Evolutionary conservation across 306 rosid genomes (phyloP), one percentile per base, ranked within the genome.

Genomic region (Astragalus glycyphyllos): DNA sequence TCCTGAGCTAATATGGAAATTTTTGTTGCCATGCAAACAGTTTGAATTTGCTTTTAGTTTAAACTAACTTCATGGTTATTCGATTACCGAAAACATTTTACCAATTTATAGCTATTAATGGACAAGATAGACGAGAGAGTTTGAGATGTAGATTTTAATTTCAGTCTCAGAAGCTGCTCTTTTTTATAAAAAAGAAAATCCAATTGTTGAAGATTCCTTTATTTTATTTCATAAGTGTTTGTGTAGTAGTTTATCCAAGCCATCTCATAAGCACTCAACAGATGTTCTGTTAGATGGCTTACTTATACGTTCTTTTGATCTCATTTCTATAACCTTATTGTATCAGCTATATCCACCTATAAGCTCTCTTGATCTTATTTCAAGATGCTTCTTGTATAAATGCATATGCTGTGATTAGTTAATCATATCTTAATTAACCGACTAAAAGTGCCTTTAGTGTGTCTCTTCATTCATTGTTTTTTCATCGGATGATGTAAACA

Each of bases 401-500:
- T 5, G 13, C 48, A 11, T 42, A 42, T 16, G 34, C 1, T 5
- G 3, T 61, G 11, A 13, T 17, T 61, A 61, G 38, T 60, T 10
- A 37, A 37, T 48, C 12, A 26, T 61, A 38, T 61, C 15, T 20
- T 10, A 38, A 61, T 17, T 17, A 20, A 16, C 41, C 41, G 16
- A 23, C 23, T 44, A 20, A 63, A 14, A 11, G 15, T 49, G 8
- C 2, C 11, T 14, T 4, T 2, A 53, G 6, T 32, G 71, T 35
- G 2, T 44, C 37, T 41, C 31, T 60, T 47, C 41, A 15, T 73
- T 42, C 4, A 20, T 72, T 60, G 9, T 72, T 49, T 61, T 50
- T 12, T 48, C 9, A 37, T 72, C 47, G 57, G 57, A 26, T 37
- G 50, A 20, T 58, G 48, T 34, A 58, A 17, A 5, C 8, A 11